Conservation (phyloP, 129 eudicot species). For the Lonicera japonica region DNA sequence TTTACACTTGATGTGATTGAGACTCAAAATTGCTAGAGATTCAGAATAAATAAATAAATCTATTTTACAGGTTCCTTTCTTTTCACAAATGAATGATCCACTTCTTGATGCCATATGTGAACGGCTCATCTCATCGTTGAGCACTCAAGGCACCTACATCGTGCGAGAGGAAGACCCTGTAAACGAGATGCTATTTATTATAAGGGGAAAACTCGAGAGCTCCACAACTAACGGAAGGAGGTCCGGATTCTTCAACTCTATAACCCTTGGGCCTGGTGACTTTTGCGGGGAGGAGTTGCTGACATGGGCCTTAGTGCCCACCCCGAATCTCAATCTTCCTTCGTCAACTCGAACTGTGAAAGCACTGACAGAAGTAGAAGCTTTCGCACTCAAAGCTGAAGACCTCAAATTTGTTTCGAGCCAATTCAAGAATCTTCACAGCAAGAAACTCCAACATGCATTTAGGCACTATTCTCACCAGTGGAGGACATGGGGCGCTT, state of each 20-base stretch:
- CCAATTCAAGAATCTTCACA: constrained; percentile 85
- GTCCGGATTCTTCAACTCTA: constrained; percentile 83
- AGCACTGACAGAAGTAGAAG: constrained; percentile 85
- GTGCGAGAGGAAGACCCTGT: constrained; percentile 86
- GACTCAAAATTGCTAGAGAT: too few species aligned
- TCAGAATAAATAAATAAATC: too few species aligned
- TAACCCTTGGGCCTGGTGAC: constrained; percentile 88
- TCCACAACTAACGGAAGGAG: constrained; percentile 91
- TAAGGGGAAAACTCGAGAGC: constrained; percentile 87
- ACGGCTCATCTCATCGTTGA: constrained; percentile 68
- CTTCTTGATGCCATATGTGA: constrained; percentile 91
- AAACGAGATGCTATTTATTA: constrained; percentile 74
- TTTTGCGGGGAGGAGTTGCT: constrained; percentile 91
- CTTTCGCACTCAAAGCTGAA: constrained; percentile 72
- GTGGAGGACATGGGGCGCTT: constrained; percentile 92
- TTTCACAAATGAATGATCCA: constrained; percentile 88
- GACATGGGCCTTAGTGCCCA: constrained; percentile 87
- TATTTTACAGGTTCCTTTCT: constrained; percentile 66
- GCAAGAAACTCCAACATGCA: constrained; percentile 82
- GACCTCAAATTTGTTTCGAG: constrained; percentile 70
- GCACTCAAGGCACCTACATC: constrained; percentile 67
- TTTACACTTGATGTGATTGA: too few species aligned
- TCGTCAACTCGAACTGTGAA: constrained; percentile 72
- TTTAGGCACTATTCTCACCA: constrained; percentile 88
- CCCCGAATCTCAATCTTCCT: constrained; percentile 54